Base-by-base conservation (phyloP, 2,329 filamentous ascomycete species). In the Cladosporium sp. region DNA sequence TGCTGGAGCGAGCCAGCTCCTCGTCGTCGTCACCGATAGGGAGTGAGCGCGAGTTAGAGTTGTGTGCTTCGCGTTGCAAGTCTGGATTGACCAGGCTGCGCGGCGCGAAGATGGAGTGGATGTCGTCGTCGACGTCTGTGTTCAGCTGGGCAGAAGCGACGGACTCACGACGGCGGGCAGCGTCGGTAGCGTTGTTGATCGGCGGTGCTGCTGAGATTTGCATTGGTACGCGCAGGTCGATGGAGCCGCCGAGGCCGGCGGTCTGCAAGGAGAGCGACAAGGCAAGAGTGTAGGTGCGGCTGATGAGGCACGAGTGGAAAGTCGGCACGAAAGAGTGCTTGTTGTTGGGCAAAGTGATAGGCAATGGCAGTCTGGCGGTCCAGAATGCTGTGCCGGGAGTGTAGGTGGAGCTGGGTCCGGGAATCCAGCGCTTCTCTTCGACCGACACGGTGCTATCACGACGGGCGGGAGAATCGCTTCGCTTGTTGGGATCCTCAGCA, bases 291-390 rank as follows among this genome's bases (percentile, higher is more conserved):
- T 90, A 90, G 17, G 78, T 73, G 53, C 87, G 79, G n/a, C 83
- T 84, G 44, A 84, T 74, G 54, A 89, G 78, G 69, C 87, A 90
- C 37, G 81, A 80, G 74, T 89, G 84, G 73, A 90, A 90, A 2
- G 85, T 86, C 1, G 87, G 87, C 19, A 87, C 73, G 68, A 87
- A 87, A 24, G 79, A 74, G 47, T 48, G 44, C 64, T 86, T 87
- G 61, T 75, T 75, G 8, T 49, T 60, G 0, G 87, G 86, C 0
- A 88, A 77, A 0, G 79, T 79, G 65, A 89, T 74, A 0, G 87
- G 87, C 1, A 89, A 80, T 1, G 87, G 68, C 35, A 90, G 74
- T n/a, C 76, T 76, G 6, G 85, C 78, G 2, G 83, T 85, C 71
- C 87, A 89, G 71, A 81, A 86, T 15, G 67, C 66, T 5, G 71